phyloP scores from a whole-genome alignment of 2,329 filamentous ascomycete genomes.

The Botrytis pseudocinerea region DNA sequence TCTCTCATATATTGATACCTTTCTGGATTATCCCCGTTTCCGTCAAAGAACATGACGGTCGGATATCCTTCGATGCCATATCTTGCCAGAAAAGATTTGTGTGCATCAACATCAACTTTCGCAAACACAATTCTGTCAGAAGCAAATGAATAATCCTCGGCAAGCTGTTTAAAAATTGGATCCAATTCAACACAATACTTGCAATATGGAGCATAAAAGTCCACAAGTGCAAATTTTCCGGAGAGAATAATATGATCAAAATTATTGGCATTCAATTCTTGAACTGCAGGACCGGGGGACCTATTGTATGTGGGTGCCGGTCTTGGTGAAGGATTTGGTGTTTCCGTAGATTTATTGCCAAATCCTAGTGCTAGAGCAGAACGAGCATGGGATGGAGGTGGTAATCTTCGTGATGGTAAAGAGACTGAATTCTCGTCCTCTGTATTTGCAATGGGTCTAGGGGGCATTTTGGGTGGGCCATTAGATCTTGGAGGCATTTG shows the following conservation, averaged over 20 bases:
- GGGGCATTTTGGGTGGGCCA: constrained; percentile 54
- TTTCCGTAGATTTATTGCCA: constrained; percentile 31
- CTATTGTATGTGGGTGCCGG: constrained; percentile 26
- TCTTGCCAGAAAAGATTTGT: constrained; percentile 70
- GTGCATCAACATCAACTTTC: constrained; percentile 88
- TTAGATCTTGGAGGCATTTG: constrained; percentile 37
- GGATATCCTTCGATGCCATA: constrained; percentile 71
- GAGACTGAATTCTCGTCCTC: constrained; percentile 24
- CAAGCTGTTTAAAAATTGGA: constrained; percentile 83
- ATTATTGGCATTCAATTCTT: constrained; percentile 83
- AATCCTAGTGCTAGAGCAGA: constrained; percentile 36
- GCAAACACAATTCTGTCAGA: constrained; percentile 80
- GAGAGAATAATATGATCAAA: constrained; percentile 88
- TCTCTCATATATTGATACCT: constrained; percentile 31
- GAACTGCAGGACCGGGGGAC: constrained; percentile 50
- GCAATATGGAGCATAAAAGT: constrained; percentile 99
- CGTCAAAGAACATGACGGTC: constrained; percentile 88
- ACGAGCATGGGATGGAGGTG: constrained; percentile 31
- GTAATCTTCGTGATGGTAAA: constrained; percentile 32
- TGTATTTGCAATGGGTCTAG: constrained; percentile 41
- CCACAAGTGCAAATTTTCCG: constrained; percentile 89
- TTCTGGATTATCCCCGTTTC: constrained; percentile 30
- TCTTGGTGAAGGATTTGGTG: constrained; percentile 29
- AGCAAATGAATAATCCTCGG: constrained; percentile 68
- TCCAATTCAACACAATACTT: constrained; percentile 93